Base-by-base conservation (phyloP, 2,329 filamentous ascomycete genomes). In the Tolypocladium cylindrosporum region DNA sequence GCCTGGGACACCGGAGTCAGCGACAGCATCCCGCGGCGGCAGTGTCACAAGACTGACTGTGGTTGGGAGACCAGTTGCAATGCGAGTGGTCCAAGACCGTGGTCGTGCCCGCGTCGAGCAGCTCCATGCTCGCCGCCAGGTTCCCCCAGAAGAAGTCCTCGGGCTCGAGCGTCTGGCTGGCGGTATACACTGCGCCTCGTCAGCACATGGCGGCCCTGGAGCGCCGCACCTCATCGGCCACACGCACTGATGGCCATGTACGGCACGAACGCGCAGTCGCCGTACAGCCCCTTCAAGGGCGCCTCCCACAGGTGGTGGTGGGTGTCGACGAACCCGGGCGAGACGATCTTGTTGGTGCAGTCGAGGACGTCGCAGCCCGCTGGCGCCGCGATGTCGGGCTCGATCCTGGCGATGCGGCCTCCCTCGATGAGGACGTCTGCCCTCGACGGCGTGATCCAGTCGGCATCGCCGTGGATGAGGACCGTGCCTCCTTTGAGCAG, bases 221-320 rank as follows among this genome's bases (percentile, higher is more conserved):
- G 11, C 4, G n/a, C n/a, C 1, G 21, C 13, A 14, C 2, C 4
- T 45, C 6, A 14, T 21, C 11, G 1, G 21, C 45, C 6, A 6
- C 7, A 48, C 45, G 45, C 14, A 48, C 45, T 31, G 24, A 31
- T 48, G 14, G 45, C 24, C 45, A 48, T 48, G 45, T 48, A 48
- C 27, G 45, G 45, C 7, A 48, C 45, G 8, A 48, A 48, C 5
- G 45, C 45, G 45, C 45, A 48, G 24, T 48, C 45, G 13, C 45
- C 45, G 14, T 31, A 48, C 7, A 48, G 37, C 1, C 59, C 59
- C 56, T 71, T 71, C 45, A 69, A 61, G 42, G 64, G 63, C n/a
- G 67, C 65, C 61, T 78, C 75, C 76, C 76, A 79, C 9, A 76
- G 62, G 64, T 79, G 77, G 51, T 74, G 71, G 55, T 76, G 75